Conservation (phyloP, 495 filamentous ascomycete species). For the Xylaria scruposa region DNA sequence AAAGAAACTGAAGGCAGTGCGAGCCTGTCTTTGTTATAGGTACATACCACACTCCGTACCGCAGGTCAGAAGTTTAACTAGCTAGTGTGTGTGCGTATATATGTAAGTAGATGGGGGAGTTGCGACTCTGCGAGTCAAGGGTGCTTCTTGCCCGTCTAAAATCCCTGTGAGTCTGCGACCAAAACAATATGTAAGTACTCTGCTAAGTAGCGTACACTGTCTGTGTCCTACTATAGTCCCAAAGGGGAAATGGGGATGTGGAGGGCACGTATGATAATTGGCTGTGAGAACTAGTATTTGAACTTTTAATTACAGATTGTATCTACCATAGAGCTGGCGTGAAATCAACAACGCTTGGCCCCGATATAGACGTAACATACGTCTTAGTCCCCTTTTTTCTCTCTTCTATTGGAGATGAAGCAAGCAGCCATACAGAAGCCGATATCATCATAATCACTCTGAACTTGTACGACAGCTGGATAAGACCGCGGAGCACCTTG, state of each 20-base stretch:
- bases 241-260: slow-evolving; percentile 16
- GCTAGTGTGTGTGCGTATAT: neutral
- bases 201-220: neutral
- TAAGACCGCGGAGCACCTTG: neutral
- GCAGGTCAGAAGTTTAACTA: neutral
- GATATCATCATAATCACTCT: neutral
- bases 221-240: slow-evolving; percentile 1
- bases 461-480: neutral
- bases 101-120: neutral
- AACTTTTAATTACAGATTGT: slow-evolving; percentile 7
- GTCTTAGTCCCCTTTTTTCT: neutral
- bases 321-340: neutral
- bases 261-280: slow-evolving; percentile 11
- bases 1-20: slow-evolving; percentile 13
- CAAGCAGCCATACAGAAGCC: neutral
- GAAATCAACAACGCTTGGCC: slow-evolving; percentile 17
- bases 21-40: slow-evolving; percentile 22
- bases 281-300: slow-evolving; percentile 10
- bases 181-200: neutral
- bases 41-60: neutral
- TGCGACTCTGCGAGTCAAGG: slow-evolving; percentile 12
- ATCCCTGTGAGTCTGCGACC: slow-evolving; percentile 9
- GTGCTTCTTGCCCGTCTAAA: slow-evolving; percentile 10
- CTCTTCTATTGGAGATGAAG: neutral
- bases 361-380: neutral